Evolutionary conservation across 148 eudicot species (phyloP).

Genomic region (Mesembryanthemum crystallinum): DNA sequence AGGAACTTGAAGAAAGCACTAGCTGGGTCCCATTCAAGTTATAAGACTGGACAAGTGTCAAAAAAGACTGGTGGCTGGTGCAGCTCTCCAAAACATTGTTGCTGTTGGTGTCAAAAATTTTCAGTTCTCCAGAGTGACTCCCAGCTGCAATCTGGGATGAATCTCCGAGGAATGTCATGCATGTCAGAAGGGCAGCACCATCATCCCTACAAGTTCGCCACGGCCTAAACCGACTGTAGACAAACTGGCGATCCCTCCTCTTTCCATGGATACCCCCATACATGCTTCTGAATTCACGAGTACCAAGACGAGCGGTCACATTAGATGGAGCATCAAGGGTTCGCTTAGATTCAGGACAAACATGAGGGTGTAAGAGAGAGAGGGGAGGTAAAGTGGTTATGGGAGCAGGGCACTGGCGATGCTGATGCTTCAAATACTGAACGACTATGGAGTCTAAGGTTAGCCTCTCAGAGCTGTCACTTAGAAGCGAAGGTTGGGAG

Average conservation of each 20-base stretch:
- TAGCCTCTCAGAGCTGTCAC: conserved; percentile 64
- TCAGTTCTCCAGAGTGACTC: conserved; percentile 85
- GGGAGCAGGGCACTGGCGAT: conserved; percentile 98
- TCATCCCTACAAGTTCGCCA: conserved; percentile 93
- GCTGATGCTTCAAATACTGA: conserved; percentile 95
- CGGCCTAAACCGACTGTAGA: conserved; percentile 87
- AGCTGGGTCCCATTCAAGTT: conserved; percentile 55
- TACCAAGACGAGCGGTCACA: conserved; percentile 78
- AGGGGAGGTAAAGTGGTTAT: conserved; percentile 96
- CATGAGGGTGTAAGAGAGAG: conserved; percentile 89
- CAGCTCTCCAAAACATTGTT: conserved; percentile 70
- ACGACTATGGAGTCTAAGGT: conserved; percentile 83
- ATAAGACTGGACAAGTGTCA: conserved; percentile 64
- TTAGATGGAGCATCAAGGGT: conserved; percentile 93
- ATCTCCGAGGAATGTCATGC: conserved; percentile 82
- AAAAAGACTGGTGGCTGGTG: conserved; percentile 59
- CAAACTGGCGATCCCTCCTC: conserved; percentile 90
- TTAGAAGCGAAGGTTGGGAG: conserved; percentile 41
- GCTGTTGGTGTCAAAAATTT: conserved; percentile 73
- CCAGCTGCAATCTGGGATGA: conserved; percentile 87
- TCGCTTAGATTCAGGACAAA: conserved; percentile 86
- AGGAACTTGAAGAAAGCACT: conserved; percentile 76
- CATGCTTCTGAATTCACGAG: conserved; percentile 83
- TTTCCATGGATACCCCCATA: conserved; percentile 84
- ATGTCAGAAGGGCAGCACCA: conserved; percentile 62